A percentile compares a stretch with the other conserved stretches of the same genome.
phyloP scores from a whole-genome alignment of 441 rosid genomes.

The Corymbia calophylla region DNA sequence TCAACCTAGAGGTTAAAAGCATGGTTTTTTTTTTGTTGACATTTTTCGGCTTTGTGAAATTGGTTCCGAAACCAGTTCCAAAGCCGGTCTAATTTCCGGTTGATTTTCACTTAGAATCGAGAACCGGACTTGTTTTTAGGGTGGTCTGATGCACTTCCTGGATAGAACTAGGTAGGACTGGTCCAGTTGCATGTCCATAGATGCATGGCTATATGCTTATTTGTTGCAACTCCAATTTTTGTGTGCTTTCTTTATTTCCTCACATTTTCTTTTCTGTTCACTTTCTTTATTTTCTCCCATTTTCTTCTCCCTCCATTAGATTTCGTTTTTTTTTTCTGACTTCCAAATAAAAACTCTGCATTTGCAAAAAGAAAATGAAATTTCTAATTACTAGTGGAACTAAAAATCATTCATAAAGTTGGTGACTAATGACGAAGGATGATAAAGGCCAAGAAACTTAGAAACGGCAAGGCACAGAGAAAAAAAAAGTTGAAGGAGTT shows the following conservation, averaged over 20 bases:
- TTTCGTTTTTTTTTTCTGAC: neutral
- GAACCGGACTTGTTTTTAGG: too few relatives aligned
- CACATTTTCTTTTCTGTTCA: neutral
- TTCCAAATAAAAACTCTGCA: neutral
- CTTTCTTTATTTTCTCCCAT: neutral
- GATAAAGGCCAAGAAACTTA: neutral
- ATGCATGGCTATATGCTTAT: neutral
- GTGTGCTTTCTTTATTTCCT: neutral
- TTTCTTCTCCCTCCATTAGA: neutral
- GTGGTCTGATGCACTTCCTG: too few relatives aligned
- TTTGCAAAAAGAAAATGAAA: neutral
- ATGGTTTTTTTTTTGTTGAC: too few relatives aligned
- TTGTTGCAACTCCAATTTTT: neutral
- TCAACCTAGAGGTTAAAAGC: too few relatives aligned
- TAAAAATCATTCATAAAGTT: neutral
- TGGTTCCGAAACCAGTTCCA: too few relatives aligned
- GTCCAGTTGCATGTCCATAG: too few relatives aligned
- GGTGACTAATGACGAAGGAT: neutral
- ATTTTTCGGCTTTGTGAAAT: too few relatives aligned
- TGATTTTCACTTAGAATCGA: too few relatives aligned
- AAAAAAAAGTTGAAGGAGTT: neutral
- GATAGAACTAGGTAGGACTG: too few relatives aligned
- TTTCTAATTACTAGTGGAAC: neutral
- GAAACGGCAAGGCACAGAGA: neutral
- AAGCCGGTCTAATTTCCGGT: too few relatives aligned